Evolutionary conservation across 2,329 filamentous ascomycete species (phyloP).

Genomic region (Arthrobotrys megalospora): DNA sequence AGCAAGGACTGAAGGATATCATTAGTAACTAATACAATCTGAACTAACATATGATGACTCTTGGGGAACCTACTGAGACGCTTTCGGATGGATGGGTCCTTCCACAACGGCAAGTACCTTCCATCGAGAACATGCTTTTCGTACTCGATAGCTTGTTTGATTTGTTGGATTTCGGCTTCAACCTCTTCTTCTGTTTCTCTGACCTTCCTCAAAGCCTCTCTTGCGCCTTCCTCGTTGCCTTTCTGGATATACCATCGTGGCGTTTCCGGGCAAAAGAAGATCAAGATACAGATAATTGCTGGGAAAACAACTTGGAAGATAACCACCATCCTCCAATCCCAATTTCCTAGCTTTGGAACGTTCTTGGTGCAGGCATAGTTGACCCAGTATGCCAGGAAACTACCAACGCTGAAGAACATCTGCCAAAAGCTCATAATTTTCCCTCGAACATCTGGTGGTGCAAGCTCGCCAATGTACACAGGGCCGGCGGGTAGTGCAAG

Average conservation of each 20-base stretch:
- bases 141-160: slow-evolving; percentile 79
- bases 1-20: slow-evolving; percentile 69
- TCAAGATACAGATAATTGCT: slow-evolving; percentile 73
- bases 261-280: slow-evolving; percentile 78
- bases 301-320: slow-evolving; percentile 80
- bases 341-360: slow-evolving; percentile 72
- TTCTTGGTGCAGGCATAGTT: slow-evolving; percentile 75
- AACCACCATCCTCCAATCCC: slow-evolving; percentile 81
- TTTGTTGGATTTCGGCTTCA: slow-evolving; percentile 76
- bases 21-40: background rate
- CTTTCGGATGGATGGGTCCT: slow-evolving; percentile 78
- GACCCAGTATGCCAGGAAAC: slow-evolving; percentile 78
- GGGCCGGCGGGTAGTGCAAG: slow-evolving; percentile 78
- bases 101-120: slow-evolving; percentile 78
- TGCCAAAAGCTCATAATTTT: slow-evolving; percentile 81
- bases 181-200: slow-evolving; percentile 78
- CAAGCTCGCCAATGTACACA: slow-evolving; percentile 80
- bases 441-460: slow-evolving; percentile 76
- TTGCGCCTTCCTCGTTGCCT: slow-evolving; percentile 74
- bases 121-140: slow-evolving; percentile 78
- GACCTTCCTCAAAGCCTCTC: slow-evolving; percentile 73
- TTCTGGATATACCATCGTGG: slow-evolving; percentile 79
- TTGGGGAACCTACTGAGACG: slow-evolving; percentile 70
- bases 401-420: slow-evolving; percentile 77
- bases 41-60: too few species aligned